Evolutionary conservation across 345 rosid genomes (phyloP), one percentile per base, ranked within the genome.

Genomic region (Aquilaria sinensis): DNA sequence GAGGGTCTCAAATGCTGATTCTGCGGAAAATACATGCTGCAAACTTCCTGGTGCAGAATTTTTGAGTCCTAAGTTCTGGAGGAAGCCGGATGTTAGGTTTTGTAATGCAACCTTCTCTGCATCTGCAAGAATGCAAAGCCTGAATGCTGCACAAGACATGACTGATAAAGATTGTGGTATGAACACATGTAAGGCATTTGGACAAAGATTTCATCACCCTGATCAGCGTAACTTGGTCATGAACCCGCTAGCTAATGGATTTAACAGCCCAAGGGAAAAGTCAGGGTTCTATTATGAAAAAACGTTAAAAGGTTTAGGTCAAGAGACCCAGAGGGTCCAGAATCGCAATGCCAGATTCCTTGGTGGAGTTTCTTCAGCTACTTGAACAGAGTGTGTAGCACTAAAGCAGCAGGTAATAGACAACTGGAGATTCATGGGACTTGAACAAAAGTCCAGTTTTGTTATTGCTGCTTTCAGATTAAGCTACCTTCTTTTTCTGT

Each of bases 11-110:
- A 77, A 65, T 58, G 64, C 57, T 46, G 72, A 81, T 31, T 63
- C 69, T 43, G 70, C 68, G 51, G 92, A 86, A 62, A 80, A 85
- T 67, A 77, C 85, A 29, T 90, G 99, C 66, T 90, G 95, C 68
- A 88, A 80, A 74, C 83, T 90, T 63, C 96, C 98, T 31, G 96
- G 97, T 55, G 50, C 96, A 10, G 93, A 86, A 37, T 87, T 85
- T 51, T 78, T 86, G 86, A 84, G 92, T 77, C 81, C 95, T 9
- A 94, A 90, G 72, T 81, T 90, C 63, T 88, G 99, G 97, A 86
- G 85, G 67, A 88, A 79, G 79, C 64, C 80, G 12, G 97, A 90
- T 62, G 79, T 72, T 33, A 77, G 74, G 41, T 75, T 53, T 61
- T 71, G 83, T 57, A 56, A 69, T 52, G 60, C 84, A 54, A 75